Evolutionary conservation across 768 basidiomycete species (phyloP).

Genomic region (Astraeus odoratus): DNA sequence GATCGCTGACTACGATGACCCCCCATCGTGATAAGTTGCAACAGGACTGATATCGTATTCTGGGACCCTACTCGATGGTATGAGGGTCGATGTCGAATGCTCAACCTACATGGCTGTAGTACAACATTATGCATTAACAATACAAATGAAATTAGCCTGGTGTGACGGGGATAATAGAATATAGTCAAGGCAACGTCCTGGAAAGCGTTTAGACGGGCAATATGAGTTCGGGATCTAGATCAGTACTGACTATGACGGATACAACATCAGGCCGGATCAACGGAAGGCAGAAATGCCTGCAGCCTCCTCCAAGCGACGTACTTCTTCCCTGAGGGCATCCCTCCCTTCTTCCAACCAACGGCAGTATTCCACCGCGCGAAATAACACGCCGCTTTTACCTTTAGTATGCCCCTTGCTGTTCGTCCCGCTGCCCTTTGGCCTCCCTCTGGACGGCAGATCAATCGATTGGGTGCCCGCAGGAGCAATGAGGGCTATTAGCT

Average conservation of each 20-base stretch:
- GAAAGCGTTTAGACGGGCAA: background rate
- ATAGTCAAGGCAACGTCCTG: background rate
- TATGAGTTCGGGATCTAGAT: background rate
- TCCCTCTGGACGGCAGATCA: constrained; percentile 68
- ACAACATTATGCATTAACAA: background rate
- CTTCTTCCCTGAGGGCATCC: constrained; percentile 63
- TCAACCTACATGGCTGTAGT: background rate
- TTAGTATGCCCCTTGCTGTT: constrained; percentile 63
- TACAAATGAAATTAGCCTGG: background rate
- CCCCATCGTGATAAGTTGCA: no score
- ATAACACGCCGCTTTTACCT: constrained; percentile 85
- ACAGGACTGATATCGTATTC: no score
- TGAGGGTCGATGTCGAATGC: no score
- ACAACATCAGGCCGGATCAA: constrained; percentile 4
- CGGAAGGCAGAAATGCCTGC: constrained; percentile 40
- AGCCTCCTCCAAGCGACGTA: constrained; percentile 57
- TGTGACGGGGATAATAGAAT: background rate
- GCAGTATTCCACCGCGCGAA: constrained; percentile 81
- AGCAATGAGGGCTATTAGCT: constrained; percentile 73
- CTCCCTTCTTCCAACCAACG: constrained; percentile 82
- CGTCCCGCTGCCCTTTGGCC: constrained; percentile 72
- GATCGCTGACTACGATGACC: no score
- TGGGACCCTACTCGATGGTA: no score
- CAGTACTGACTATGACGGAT: constrained; percentile 11
- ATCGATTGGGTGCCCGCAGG: constrained; percentile 69